A percentile compares a stretch with the other conserved stretches of the same genome.
These are phyloP conservation scores for Citrullus colocynthis DNA, from an alignment of 306 rosid genomes.

Conservation along the genomic window DNA sequence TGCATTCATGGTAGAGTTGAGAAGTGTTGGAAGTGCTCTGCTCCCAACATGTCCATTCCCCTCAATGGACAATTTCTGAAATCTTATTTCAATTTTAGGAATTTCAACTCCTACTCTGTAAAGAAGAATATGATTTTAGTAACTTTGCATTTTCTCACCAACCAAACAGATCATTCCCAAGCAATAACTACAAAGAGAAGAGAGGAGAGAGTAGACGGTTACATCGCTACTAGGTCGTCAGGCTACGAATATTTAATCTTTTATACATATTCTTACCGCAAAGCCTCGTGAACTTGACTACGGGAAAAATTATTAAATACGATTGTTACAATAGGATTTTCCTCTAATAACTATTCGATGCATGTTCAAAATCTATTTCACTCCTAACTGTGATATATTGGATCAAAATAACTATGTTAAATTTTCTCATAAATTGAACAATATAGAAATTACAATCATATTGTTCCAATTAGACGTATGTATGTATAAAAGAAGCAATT, in stretches of 20 bases:
- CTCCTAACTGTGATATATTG: too few relatives aligned
- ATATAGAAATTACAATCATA: background rate
- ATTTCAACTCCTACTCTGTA: slow-evolving; percentile 54
- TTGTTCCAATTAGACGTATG: background rate
- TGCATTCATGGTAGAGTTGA: slow-evolving; percentile 40
- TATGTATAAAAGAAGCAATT: too few relatives aligned
- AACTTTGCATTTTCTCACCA: background rate
- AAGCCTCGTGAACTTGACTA: too few relatives aligned
- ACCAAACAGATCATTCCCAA: background rate
- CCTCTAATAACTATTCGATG: too few relatives aligned
- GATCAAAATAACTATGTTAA: background rate
- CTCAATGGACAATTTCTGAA: slow-evolving; percentile 39
- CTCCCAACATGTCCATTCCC: slow-evolving; percentile 69
- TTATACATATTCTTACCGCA: too few relatives aligned
- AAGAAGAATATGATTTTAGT: background rate
- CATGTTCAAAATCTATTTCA: background rate
- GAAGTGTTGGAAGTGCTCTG: slow-evolving; percentile 72
- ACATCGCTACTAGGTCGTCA: background rate
- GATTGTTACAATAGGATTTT: too few relatives aligned
- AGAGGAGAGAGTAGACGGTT: background rate
- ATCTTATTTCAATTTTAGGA: slow-evolving; percentile 58
- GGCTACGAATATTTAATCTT: too few relatives aligned
- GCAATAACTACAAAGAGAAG: background rate
- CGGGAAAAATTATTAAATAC: too few relatives aligned
- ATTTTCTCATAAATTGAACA: too few relatives aligned